Conservation (phyloP, 352 stramenopile genomes). For the Pythium aphanidermatum region DNA sequence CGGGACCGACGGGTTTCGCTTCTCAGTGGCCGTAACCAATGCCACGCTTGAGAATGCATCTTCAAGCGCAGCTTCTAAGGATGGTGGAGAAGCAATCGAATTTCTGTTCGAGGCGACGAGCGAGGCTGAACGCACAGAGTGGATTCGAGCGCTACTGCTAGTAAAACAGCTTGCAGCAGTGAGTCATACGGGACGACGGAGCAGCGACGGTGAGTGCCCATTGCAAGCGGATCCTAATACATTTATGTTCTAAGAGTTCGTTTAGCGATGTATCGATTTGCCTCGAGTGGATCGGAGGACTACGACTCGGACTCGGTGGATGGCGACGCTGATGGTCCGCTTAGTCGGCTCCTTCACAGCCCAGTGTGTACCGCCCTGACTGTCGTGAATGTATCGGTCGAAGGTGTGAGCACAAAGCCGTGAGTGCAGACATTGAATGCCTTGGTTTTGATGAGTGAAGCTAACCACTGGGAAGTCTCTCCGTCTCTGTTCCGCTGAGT, state of each 20-base stretch:
- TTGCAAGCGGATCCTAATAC: background rate
- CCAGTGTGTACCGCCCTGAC: too few relatives aligned
- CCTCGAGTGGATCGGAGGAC: constrained; percentile 21
- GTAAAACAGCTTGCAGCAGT: constrained; percentile 11
- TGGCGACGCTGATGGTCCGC: background rate
- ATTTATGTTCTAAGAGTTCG: background rate
- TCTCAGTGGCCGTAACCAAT: background rate
- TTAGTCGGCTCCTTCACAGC: background rate
- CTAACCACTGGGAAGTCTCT: too few relatives aligned
- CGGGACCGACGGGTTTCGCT: background rate
- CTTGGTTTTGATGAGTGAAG: too few relatives aligned
- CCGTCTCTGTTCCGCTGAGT: constrained; percentile 10
- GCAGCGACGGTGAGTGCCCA: background rate
- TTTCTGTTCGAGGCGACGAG: constrained; percentile 10
- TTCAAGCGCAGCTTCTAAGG: too few relatives aligned
- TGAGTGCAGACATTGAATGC: too few relatives aligned
- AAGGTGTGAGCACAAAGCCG: too few relatives aligned
- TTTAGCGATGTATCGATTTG: constrained; percentile 21
- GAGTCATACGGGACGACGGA: background rate
- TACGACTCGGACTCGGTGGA: constrained; percentile 17
- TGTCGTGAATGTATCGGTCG: too few relatives aligned
- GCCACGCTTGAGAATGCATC: background rate
- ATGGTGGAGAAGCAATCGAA: background rate
- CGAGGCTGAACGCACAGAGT: constrained; percentile 17
- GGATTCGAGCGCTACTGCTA: constrained; percentile 18